Conservation (phyloP, 2,329 filamentous ascomycete species). For the Sporothrix protearum region DNA sequence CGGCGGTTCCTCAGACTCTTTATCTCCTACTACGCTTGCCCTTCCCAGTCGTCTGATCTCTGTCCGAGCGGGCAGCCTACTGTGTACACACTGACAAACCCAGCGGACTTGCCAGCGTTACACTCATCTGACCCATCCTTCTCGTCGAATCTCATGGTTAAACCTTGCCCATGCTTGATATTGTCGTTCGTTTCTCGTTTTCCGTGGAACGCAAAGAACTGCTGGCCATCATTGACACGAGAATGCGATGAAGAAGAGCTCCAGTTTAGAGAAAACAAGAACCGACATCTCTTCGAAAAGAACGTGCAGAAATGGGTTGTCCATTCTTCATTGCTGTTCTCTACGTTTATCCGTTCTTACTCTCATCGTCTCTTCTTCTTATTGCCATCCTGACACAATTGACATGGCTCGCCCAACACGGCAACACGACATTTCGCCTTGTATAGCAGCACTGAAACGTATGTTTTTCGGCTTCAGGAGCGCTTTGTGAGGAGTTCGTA, state of each 20-base stretch:
- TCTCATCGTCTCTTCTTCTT: background rate
- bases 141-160: background rate
- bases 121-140: background rate
- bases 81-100: background rate
- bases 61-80: conserved; percentile 4
- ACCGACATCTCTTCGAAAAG: no score
- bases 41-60: background rate
- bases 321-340: background rate
- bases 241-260: background rate
- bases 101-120: conserved; percentile 1
- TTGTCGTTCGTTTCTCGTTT: background rate
- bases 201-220: background rate
- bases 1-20: background rate
- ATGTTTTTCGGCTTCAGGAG: background rate
- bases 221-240: background rate
- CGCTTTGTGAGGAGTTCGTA: background rate
- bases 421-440: background rate
- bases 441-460: background rate
- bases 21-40: background rate
- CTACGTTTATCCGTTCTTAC: background rate
- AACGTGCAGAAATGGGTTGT: conserved; percentile 5
- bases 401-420: background rate
- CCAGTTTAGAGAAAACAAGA: background rate
- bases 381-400: background rate
- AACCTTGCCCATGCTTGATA: background rate